Conservation (phyloP, 106 monocot species). For the Agapanthus africanus region DNA sequence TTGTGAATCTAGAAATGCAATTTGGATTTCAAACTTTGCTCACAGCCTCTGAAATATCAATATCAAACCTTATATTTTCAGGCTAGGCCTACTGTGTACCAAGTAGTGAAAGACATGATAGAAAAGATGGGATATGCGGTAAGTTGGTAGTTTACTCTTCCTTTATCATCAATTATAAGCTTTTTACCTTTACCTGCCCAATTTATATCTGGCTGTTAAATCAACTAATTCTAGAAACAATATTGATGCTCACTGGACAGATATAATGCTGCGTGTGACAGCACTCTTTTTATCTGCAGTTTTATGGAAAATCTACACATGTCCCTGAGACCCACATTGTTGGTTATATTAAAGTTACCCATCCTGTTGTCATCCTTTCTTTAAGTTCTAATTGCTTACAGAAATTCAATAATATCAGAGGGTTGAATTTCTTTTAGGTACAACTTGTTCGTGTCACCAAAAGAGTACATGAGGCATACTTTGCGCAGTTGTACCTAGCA, state of each 20-base stretch:
- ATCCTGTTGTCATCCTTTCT: not conserved
- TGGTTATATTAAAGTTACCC: not conserved
- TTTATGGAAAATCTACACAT: not conserved
- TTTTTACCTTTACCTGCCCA: too few species aligned
- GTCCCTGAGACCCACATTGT: not conserved
- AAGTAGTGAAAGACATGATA: slow-evolving; percentile 82
- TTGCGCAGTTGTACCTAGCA: slow-evolving; percentile 68
- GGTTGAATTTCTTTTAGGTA: slow-evolving; percentile 29
- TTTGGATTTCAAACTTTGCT: not conserved
- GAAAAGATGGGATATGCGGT: slow-evolving; percentile 90
- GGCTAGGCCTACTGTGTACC: slow-evolving; percentile 86
- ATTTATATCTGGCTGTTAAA: not conserved
- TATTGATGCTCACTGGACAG: not conserved
- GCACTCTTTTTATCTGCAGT: not conserved
- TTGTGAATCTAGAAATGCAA: not conserved
- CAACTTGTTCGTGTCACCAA: slow-evolving; percentile 78
- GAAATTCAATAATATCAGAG: not conserved
- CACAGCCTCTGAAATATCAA: not conserved
- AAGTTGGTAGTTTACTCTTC: too few species aligned
- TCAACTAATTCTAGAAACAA: not conserved
- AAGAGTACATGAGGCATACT: slow-evolving; percentile 90
- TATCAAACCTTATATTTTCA: slow-evolving; percentile 12
- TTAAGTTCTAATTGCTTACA: not conserved
- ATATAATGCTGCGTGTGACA: not conserved
- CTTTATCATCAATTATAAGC: too few species aligned